A percentile compares a stretch with the other conserved stretches of the same genome.
Conservation (phyloP, 2,329 filamentous ascomycete genomes). For the Colletotrichum euphorbiae region DNA sequence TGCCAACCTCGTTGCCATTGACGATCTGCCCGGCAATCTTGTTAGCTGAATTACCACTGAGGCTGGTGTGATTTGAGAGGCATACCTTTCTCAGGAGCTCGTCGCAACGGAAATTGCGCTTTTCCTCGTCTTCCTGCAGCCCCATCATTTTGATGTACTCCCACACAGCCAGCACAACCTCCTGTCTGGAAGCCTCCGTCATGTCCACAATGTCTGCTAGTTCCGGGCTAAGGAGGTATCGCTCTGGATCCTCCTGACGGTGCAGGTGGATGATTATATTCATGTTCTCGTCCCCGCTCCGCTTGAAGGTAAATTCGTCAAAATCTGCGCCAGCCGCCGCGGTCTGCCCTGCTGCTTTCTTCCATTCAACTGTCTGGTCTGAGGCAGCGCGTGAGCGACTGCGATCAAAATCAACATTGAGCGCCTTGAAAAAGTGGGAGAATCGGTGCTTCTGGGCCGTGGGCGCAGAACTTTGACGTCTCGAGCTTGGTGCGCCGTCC, state of each 20-base stretch:
- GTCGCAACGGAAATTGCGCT: conserved; percentile 91
- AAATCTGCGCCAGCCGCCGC: conserved; percentile 78
- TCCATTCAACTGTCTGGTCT: conserved; percentile 82
- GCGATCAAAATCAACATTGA: conserved; percentile 79
- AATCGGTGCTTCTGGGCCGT: conserved; percentile 65
- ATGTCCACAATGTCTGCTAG: conserved; percentile 89
- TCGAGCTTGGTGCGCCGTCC: conserved; percentile 45
- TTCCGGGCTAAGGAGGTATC: conserved; percentile 81
- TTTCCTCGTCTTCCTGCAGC: conserved; percentile 94
- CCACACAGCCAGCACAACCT: conserved; percentile 92
- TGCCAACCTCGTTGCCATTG: conserved; percentile 78
- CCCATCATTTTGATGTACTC: conserved; percentile 90
- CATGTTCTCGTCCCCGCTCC: conserved; percentile 90
- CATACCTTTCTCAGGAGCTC: conserved; percentile 80
- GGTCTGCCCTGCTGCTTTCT: conserved; percentile 73
- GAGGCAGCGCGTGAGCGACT: conserved; percentile 66
- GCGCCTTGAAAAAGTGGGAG: conserved; percentile 85
- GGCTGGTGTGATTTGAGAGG: conserved; percentile 18
- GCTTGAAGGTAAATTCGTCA: conserved; percentile 90
- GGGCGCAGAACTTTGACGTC: conserved; percentile 50
- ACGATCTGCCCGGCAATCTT: conserved; percentile 68
- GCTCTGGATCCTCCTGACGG: conserved; percentile 86
- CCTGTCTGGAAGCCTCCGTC: conserved; percentile 86
- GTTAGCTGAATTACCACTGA: not conserved
- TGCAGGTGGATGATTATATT: conserved; percentile 91